A percentile compares a stretch with the other conserved stretches of the same genome.
Evolutionary conservation across 371 early-diverging fungal genomes (phyloP).

Genomic region (Parasitella parasitica): DNA sequence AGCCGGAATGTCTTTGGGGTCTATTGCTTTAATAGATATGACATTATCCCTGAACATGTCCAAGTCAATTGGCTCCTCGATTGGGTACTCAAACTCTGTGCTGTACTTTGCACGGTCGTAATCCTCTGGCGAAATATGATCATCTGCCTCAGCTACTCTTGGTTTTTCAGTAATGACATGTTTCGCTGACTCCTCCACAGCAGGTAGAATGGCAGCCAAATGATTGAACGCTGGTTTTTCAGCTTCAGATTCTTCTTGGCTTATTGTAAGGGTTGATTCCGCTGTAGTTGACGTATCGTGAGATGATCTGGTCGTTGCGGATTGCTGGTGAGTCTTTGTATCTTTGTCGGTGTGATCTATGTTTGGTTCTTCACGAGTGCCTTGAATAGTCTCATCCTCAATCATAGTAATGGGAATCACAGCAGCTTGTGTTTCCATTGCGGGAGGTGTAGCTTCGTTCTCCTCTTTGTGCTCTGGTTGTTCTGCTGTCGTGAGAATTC

Average conservation of each 20-base stretch:
- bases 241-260: background rate
- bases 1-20: slow-evolving; percentile 40
- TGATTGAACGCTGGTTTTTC: background rate
- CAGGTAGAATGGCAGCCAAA: slow-evolving; percentile 27
- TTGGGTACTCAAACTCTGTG: slow-evolving; percentile 23
- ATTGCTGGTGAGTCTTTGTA: background rate
- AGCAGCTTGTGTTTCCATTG: background rate
- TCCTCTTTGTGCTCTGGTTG: background rate
- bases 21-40: slow-evolving; percentile 37
- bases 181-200: slow-evolving; percentile 17
- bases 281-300: background rate
- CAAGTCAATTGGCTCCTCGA: slow-evolving; percentile 42
- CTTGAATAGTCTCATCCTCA: background rate
- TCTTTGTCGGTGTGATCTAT: background rate
- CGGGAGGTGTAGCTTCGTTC: background rate
- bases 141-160: background rate
- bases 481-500: background rate
- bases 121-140: slow-evolving; percentile 10
- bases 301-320: background rate
- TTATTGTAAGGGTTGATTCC: background rate
- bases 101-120: slow-evolving; percentile 14
- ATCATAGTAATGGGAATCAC: background rate
- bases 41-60: slow-evolving; percentile 44
- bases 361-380: background rate
- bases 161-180: background rate